Evolutionary conservation across 345 rosid species (phyloP), one percentile per base, ranked within the genome.

Genomic region (Brassica carinata): DNA sequence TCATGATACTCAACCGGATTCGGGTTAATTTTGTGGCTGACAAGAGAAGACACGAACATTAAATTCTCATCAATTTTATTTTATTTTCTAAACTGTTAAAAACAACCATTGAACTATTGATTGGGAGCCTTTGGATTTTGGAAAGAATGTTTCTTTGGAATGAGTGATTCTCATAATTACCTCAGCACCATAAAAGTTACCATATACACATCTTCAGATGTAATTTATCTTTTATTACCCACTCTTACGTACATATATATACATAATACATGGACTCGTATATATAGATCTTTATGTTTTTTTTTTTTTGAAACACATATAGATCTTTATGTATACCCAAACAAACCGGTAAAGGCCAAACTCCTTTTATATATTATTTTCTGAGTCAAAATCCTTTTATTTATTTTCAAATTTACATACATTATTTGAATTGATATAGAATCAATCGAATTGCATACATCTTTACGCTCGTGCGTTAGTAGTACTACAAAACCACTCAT

Each of bases 111-210:
- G 27, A 69, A 70, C 72, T 63, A 70, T 74, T 75, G 62, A 80
- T 57, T 71, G 61, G 7, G 77, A 59, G 74, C 27, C 81, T 81
- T 77, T 77, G 74, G 77, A 72, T 81, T 76, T 76, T 76, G 78
- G 36, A 81, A 81, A 81, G 84, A 81, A 81, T 77, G 78, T 81
- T 81, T 77, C 84, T 45, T 76, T 77, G 77, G 69, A 77, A 76
- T 71, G 84, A 72, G 81, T 72, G 73, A 76, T 29, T 67, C 65
- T 72, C 81, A 77, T 81, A 81, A 26, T 72, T 40, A 72, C 48
- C 31, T 45, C 80, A 78, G 83, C 81, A 83, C 73, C 79, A 64
- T 72, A 69, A 73, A 83, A 87, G 80, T 75, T 69, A 72, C 70
- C 38, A 66, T 75, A 45, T 77, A 4, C 68, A 77, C 67, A 80